Conservation (phyloP, 805 yeast species). For the Dipodascus geniculatus region DNA sequence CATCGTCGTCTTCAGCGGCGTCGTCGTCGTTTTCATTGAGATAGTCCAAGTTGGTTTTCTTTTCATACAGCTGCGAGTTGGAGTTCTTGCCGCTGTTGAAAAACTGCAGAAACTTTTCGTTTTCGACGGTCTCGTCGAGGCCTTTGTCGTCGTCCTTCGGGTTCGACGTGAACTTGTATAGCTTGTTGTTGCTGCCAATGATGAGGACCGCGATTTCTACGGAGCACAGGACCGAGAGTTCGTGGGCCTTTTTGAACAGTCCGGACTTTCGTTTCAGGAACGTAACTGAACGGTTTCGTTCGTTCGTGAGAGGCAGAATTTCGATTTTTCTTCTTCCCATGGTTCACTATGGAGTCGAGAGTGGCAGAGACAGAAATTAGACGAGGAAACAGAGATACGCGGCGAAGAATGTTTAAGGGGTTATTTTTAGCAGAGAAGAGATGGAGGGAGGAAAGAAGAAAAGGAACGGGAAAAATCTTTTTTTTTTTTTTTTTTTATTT, state of each 20-base stretch:
- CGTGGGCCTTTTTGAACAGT: conserved; percentile 69
- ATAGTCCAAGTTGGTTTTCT: conserved; percentile 1
- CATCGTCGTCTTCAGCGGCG: conserved; percentile 8
- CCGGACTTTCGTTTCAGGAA: conserved; percentile 94
- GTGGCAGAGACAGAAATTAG: background rate
- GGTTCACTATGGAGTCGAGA: conserved; percentile 6
- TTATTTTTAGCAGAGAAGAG: background rate
- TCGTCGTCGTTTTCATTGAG: conserved; percentile 7
- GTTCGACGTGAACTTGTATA: conserved; percentile 72
- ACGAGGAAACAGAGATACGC: too few species aligned
- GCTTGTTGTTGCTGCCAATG: conserved; percentile 62
- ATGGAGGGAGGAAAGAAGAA: background rate
- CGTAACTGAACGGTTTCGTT: conserved; percentile 61
- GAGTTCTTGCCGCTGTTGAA: background rate
- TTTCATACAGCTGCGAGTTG: background rate
- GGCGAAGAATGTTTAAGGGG: background rate
- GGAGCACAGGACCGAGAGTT: conserved; percentile 79
- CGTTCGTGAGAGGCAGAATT: conserved; percentile 82
- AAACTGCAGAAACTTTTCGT: background rate
- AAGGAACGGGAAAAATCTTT: background rate
- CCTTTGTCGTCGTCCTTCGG: conserved; percentile 37
- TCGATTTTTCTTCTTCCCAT: conserved; percentile 98
- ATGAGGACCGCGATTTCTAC: conserved; percentile 89
- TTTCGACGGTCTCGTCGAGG: background rate
- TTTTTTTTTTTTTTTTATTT: too few species aligned